phyloP scores from a whole-genome alignment of 495 filamentous ascomycete species.

The Aspergillus coremiiformis region DNA sequence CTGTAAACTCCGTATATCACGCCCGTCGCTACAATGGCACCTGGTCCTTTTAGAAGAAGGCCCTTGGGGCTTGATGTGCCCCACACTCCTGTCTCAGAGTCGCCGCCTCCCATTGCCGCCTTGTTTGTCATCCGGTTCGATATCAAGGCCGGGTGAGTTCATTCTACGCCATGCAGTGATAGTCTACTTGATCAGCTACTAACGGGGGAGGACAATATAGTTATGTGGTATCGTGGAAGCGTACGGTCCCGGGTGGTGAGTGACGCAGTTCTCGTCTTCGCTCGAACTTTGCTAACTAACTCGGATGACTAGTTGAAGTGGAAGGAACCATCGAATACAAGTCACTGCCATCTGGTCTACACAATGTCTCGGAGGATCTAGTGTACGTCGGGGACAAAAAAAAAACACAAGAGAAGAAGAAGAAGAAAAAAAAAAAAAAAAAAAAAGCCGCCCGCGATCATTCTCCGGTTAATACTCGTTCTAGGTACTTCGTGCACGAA shows the following conservation, averaged over 20 bases:
- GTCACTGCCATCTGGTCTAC: slow-evolving; percentile 83
- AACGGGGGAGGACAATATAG: slow-evolving; percentile 26
- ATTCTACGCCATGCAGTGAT: too few relatives aligned
- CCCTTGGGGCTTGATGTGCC: slow-evolving; percentile 30
- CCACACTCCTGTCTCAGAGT: slow-evolving; percentile 29
- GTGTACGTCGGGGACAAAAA: slow-evolving; percentile 59
- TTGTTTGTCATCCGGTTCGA: slow-evolving; percentile 83
- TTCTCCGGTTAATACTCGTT: background rate
- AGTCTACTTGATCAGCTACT: background rate
- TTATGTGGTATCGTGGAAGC: slow-evolving; percentile 83
- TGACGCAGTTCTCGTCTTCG: slow-evolving; percentile 6
- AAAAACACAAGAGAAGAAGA: too few relatives aligned
- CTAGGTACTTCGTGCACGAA: slow-evolving; percentile 79
- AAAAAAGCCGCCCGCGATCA: background rate
- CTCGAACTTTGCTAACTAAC: slow-evolving; percentile 13
- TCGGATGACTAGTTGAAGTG: slow-evolving; percentile 53
- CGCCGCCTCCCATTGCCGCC: slow-evolving; percentile 65
- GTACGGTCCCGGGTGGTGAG: slow-evolving; percentile 53
- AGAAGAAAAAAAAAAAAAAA: too few relatives aligned
- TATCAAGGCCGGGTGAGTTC: slow-evolving; percentile 66
- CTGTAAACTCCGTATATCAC: slow-evolving; percentile 2
- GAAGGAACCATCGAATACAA: slow-evolving; percentile 93
- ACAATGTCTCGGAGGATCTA: slow-evolving; percentile 80
- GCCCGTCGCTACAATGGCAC: slow-evolving; percentile 22
- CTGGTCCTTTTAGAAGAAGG: slow-evolving; percentile 24